Base-by-base conservation (phyloP, 768 basidiomycete genomes). In the Pulveroboletus sp. region DNA sequence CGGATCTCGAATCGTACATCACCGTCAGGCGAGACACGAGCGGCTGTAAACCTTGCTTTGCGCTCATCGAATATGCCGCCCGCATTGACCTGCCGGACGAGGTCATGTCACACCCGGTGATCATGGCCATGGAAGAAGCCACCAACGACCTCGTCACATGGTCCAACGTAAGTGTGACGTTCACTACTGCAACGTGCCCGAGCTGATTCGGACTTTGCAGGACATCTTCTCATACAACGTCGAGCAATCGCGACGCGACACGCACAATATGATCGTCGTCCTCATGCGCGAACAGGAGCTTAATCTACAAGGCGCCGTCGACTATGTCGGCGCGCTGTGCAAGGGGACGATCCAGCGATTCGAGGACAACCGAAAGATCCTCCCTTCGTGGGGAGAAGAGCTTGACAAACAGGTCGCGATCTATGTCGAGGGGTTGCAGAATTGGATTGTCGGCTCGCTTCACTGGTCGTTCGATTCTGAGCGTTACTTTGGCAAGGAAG, bases 211-310 rank as follows among this genome's bases (percentile, higher is more conserved):
- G 13, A 11, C 43, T 8, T 8, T 14, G 5, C 2, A 86, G 85
- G 86, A 87, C 54, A 82, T 87, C 30, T 83, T 84, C 61, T 88
- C 85, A 1, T 89, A 84, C 65, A 86, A 87, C 51, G 78, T 80
- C 37, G 86, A 88, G 60, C 86, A 87, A 64, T 77, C 84, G 3
- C 77, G 80, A 13, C 77, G 76, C 10, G 82, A 85, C 53, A 81
- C 79, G 16, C 81, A 85, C 63, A 87, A 89, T 63, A 83, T 87
- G 76, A 76, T 89, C 47, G 70, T 74, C n/a, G 81, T 87, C 43
- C 73, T 86, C 54, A 86, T 84, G 82, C 68, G 73, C 37, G 71
- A 81, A 51, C 77, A 80, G 44, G 77, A 74, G 4, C 71, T 82
- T 42, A 71, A 71, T 30, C 68, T 88, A 9, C 84, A 87, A 53